phyloP scores from a whole-genome alignment of 1,284 basidiomycete species.

The Ustilago hordei region DNA sequence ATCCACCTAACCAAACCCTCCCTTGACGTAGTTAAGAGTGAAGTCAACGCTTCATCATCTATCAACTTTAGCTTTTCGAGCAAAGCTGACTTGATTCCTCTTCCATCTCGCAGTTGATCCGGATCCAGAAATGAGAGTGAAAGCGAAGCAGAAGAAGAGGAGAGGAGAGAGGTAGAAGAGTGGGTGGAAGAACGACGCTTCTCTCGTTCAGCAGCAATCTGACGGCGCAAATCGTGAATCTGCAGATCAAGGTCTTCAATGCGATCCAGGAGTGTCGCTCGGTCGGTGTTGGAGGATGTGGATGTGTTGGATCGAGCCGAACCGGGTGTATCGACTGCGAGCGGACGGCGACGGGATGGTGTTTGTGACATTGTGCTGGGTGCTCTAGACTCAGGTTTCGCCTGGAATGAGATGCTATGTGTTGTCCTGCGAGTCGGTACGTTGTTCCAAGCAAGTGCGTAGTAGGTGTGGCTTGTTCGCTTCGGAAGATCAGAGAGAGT shows the following conservation, averaged over 20 bases:
- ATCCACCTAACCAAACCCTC: slow-evolving; percentile 8
- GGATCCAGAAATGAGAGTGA: slow-evolving; percentile 14
- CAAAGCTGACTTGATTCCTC: slow-evolving; percentile 8
- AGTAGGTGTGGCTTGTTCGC: not conserved
- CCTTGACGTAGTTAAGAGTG: slow-evolving; percentile 14
- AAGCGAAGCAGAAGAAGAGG: not conserved
- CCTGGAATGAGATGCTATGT: not conserved
- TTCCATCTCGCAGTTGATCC: not conserved
- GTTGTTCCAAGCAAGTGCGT: not conserved
- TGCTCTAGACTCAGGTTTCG: not conserved
- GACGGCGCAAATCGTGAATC: slow-evolving; percentile 29
- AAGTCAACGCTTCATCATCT: slow-evolving; percentile 42
- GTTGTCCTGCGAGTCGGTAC: not conserved
- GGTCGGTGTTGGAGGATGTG: slow-evolving; percentile 23
- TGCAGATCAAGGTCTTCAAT: slow-evolving; percentile 34
- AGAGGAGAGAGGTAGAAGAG: not conserved
- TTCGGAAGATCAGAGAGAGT: not conserved
- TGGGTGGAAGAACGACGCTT: slow-evolving; percentile 4
- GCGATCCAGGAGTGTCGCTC: slow-evolving; percentile 24
- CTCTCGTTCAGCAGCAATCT: slow-evolving; percentile 22
- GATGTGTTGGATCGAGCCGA: slow-evolving; percentile 38
- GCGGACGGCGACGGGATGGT: slow-evolving; percentile 25
- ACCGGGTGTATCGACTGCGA: slow-evolving; percentile 25
- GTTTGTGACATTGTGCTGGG: slow-evolving; percentile 28
- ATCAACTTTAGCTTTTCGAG: slow-evolving; percentile 19